Evolutionary conservation across 2,329 filamentous ascomycete genomes (phyloP).

Genomic region (Tympanopsis confertula): DNA sequence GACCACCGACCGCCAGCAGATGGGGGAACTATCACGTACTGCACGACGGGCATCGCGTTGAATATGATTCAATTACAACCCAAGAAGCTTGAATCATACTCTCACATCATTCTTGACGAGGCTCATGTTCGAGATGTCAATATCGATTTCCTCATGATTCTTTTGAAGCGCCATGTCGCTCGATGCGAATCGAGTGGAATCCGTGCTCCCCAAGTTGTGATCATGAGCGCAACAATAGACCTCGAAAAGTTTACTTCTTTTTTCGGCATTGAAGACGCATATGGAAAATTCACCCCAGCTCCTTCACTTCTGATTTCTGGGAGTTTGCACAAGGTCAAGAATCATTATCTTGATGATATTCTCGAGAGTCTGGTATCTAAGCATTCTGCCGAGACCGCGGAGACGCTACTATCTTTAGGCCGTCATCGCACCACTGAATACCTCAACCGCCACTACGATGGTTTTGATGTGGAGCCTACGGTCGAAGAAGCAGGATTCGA

Average conservation of each 20-base stretch:
- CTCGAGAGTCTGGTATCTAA: neutral
- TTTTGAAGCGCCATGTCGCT: neutral
- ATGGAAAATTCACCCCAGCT: neutral
- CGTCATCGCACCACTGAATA: neutral
- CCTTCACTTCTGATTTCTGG: neutral
- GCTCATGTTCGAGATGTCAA: neutral
- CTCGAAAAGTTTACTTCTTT: neutral
- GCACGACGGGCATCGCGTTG: neutral
- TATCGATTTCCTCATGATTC: neutral
- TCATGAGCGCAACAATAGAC: neutral
- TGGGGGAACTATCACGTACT: neutral
- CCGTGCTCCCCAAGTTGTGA: neutral
- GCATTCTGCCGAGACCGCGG: too few species aligned
- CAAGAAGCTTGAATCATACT: neutral
- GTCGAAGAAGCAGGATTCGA: too few species aligned
- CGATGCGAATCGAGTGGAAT: too few species aligned
- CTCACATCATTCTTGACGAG: neutral
- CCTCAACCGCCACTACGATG: neutral
- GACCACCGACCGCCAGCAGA: neutral
- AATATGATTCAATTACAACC: neutral
- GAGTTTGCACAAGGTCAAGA: neutral
- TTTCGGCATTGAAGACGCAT: neutral
- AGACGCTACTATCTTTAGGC: too few species aligned
- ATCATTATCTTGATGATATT: neutral
- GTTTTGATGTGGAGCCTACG: too few species aligned